Conservation (phyloP, 306 rosid species). For the Corylus heterophylla region DNA sequence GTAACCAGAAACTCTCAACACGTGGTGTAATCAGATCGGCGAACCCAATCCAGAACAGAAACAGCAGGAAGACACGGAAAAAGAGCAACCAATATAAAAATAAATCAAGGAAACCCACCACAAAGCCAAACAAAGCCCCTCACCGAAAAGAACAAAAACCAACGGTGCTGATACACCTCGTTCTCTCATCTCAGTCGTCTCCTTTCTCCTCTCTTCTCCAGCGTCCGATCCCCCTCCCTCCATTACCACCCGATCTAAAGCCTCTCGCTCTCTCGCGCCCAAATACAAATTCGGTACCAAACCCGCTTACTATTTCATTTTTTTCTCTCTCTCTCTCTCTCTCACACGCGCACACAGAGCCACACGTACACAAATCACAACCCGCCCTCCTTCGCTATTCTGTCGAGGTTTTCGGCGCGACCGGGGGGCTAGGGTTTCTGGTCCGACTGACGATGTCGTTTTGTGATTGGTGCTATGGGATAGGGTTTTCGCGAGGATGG, state of each 20-base stretch:
- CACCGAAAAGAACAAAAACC: slow-evolving; percentile 40
- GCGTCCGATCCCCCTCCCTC: slow-evolving; percentile 83
- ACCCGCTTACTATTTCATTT: slow-evolving; percentile 24
- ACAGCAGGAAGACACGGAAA: not conserved
- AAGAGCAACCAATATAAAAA: not conserved
- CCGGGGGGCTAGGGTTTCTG: slow-evolving; percentile 37
- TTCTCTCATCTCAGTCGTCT: slow-evolving; percentile 80
- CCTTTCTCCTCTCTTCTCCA: slow-evolving; percentile 83
- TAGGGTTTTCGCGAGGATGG: slow-evolving; percentile 64
- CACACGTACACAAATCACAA: not conserved
- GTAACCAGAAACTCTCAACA: not conserved
- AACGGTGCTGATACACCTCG: slow-evolving; percentile 83
- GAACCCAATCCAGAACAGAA: not conserved
- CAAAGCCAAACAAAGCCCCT: not conserved
- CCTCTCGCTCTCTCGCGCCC: slow-evolving; percentile 71
- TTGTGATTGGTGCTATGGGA: slow-evolving; percentile 8
- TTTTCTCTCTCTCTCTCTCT: not conserved
- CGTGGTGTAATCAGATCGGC: slow-evolving; percentile 20
- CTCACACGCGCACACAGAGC: not conserved
- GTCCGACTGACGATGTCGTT: slow-evolving; percentile 27
- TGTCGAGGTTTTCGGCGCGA: slow-evolving; percentile 23
- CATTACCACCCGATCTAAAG: slow-evolving; percentile 51
- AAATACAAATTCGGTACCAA: slow-evolving; percentile 45
- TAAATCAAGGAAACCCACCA: not conserved
- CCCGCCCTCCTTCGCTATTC: not conserved